These are phyloP conservation scores for Linnemannia elongata DNA, from an alignment of 192 early-diverging fungal genomes.

Conservation along the genomic window DNA sequence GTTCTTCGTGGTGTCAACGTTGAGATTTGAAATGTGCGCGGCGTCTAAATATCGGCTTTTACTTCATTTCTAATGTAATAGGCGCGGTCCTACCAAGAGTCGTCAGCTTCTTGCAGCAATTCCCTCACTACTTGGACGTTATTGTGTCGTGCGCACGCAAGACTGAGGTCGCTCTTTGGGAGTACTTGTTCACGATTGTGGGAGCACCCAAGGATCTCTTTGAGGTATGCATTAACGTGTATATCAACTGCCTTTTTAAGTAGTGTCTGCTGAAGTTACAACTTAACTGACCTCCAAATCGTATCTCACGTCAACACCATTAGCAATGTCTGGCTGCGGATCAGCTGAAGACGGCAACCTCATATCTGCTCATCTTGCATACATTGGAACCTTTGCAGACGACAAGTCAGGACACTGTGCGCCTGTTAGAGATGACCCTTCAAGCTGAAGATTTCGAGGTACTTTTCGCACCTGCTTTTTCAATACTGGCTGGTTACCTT, in stretches of 20 bases:
- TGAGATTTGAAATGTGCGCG: neutral
- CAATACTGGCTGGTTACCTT: neutral
- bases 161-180: constrained; percentile 95
- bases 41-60: neutral
- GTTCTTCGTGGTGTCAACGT: neutral
- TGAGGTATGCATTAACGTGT: constrained; percentile 63
- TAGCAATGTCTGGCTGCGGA: constrained; percentile 79
- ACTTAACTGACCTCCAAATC: neutral
- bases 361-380: constrained; percentile 93
- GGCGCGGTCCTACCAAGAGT: constrained; percentile 76
- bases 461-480: neutral
- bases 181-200: constrained; percentile 85
- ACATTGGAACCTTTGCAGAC: constrained; percentile 80
- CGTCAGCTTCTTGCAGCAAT: constrained; percentile 84
- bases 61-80: constrained; percentile 8
- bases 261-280: neutral
- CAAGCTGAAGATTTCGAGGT: constrained; percentile 85
- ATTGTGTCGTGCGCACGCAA: constrained; percentile 97
- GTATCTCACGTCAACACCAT: neutral
- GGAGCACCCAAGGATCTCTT: constrained; percentile 90
- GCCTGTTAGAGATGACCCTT: constrained; percentile 79
- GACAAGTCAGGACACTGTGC: constrained; percentile 68
- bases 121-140: constrained; percentile 84
- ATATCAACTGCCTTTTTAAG: neutral
- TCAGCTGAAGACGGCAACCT: constrained; percentile 87